Evolutionary conservation across 2,329 filamentous ascomycete species (phyloP).

Genomic region (Pseudonectria buxi): DNA sequence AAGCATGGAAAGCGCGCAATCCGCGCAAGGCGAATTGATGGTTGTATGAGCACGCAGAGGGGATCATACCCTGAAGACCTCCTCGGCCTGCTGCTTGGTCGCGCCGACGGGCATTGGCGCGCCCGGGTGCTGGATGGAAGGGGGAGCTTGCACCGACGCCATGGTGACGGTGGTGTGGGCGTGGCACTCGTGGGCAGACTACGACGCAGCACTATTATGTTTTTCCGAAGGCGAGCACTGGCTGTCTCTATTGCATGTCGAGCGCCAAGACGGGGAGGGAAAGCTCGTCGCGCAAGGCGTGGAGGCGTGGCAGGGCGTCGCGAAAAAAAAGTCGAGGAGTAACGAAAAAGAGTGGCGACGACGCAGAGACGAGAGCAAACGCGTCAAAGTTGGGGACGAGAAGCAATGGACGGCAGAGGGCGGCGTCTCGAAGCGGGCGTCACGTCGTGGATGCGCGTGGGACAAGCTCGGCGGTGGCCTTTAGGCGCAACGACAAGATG

Average conservation of each 20-base stretch:
- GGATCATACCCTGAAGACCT: slow-evolving; percentile 57
- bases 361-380: slow-evolving; percentile 11
- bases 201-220: slow-evolving; percentile 20
- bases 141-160: slow-evolving; percentile 72
- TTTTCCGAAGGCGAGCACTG: slow-evolving; percentile 10
- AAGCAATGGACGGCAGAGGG: slow-evolving; percentile 12
- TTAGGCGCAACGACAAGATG: slow-evolving; percentile 6
- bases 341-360: slow-evolving; percentile 7
- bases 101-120: slow-evolving; percentile 58
- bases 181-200: slow-evolving; percentile 8
- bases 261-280: slow-evolving; percentile 12
- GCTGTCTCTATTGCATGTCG: slow-evolving; percentile 35
- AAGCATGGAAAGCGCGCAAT: slow-evolving; percentile 1
- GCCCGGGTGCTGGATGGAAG: slow-evolving; percentile 60
- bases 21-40: background rate
- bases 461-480: slow-evolving; percentile 15
- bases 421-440: slow-evolving; percentile 17
- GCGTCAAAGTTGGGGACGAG: slow-evolving; percentile 18
- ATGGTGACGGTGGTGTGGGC: slow-evolving; percentile 43
- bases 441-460: slow-evolving; percentile 24
- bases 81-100: slow-evolving; percentile 71
- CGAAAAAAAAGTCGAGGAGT: slow-evolving; percentile 17
- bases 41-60: slow-evolving; percentile 3
- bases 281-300: slow-evolving; percentile 17
- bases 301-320: slow-evolving; percentile 14